Base-by-base conservation (phyloP, 1,139 yeast genomes). In the Geotrichum candidum region DNA sequence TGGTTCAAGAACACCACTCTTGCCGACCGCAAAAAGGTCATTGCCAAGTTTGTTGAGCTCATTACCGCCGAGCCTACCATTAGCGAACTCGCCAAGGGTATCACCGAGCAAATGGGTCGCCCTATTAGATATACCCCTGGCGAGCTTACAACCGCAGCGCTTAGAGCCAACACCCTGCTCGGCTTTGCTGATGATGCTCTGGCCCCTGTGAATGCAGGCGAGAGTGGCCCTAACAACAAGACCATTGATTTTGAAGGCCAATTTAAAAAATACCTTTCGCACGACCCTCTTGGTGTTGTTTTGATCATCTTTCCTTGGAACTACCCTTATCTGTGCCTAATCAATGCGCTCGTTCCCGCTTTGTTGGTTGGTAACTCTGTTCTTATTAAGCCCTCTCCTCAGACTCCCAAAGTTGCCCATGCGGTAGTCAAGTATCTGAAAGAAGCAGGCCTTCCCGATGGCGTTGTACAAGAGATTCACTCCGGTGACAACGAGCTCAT, bases 241-340 rank as follows among this genome's bases (percentile, higher is more conserved):
- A 38, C 33, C 11, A 59, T 64, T 46, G 61, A 58, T 33, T 62
- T 62, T 51, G 66, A 63, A 23, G 66, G 68, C 31, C 66, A 67
- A 50, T 72, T 75, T 68, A 70, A 69, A 25, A 72, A 73, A 62
- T 88, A 84, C 76, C 79, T 86, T 31, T 75, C 81, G 60, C 80
- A 68, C 54, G 90, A 86, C 72, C 90, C 91, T 62, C 77, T 84
- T 65, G 96, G 96, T 69, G 92, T 87, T 55, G 85, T 89, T 73
- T 90, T 91, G 59, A 89, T 87, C 74, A 87, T 90, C 67, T 87
- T 88, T 70, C 96, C 96, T 61, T 89, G 96, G 95, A 88, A 88
- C 76, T 88, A 88, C 80, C 96, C 96, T 60, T 78, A 88, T 69
- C 79, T 87, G 75, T 86, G 88, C 84, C 81, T 87, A 76, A 80